Base-by-base conservation (phyloP, 140 eudicot genomes). In the Stevia rebaudiana region DNA sequence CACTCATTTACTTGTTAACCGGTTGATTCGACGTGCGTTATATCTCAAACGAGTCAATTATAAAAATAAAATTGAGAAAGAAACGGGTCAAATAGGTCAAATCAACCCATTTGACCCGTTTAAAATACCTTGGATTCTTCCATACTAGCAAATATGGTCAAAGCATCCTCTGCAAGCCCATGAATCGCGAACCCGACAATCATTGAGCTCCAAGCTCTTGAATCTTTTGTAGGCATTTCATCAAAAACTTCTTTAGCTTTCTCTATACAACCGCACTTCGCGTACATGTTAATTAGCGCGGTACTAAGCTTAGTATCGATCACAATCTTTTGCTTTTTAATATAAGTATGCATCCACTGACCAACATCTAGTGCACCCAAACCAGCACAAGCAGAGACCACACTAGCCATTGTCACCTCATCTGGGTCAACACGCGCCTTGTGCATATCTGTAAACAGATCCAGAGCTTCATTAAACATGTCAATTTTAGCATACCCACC, bases 121-220 rank as follows among this genome's bases (percentile, higher is more conserved):
- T 23, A 39, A 8, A 54, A 24, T 65, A 81, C 86, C 86, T 81
- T 40, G 15, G 81, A 68, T 49, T 62, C 47, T 70, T 82, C 81
- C 87, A 82, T 78, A 18, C 51, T 48, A 11, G 75, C 64, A 57
- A 74, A 78, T 1, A 50, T 40, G 51, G 31, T 65, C 63, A 76
- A 13, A 36, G 86, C 86, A 56, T 76, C 71, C 28, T 80, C 77
- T 1, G 83, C 79, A 30, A 16, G 69, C 63, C 86, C 83, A 47
- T 80, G 78, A 8, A 74, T 64, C 0, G 76, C 89, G 6, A 72
- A 76, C 49, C 83, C 86, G 1, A 76, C 72, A 46, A 86, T 86
- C 89, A 86, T 86, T 1, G 95, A 80, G 77, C 84, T 84, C 94
- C 86, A 87, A 41, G 92, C 78, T 75, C 73, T 79, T 19, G 80